Evolutionary conservation across 176 grass and related monocot genomes (phyloP).

Genomic region (sorghum (Sorghum bicolor)): Sorghum_bicolor_NCBIv3 NC_012872.2:65414501-65415000

Average conservation of each 20-base stretch:
- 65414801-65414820: background rate
- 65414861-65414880: background rate
- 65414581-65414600: background rate
- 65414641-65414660: conserved; percentile 72
- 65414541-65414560: conserved; percentile 11
- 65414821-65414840: background rate
- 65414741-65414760: background rate
- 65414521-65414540: background rate
- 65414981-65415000: background rate
- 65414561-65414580: background rate
- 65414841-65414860: background rate
- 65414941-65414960: background rate
- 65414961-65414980: background rate
- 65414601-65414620: conserved; percentile 55
- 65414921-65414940: background rate
- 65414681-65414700: conserved; percentile 79
- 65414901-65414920: background rate
- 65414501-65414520: conserved; percentile 1
- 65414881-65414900: background rate
- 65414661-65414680: conserved; percentile 60
- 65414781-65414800: conserved; percentile 2
- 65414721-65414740: conserved; percentile 49
- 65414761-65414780: conserved; percentile 14
- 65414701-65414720: conserved; percentile 66
- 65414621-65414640: conserved; percentile 81